Base-by-base conservation (phyloP, 2,329 filamentous ascomycete species). In the Orbilia blumenaviensis region DNA sequence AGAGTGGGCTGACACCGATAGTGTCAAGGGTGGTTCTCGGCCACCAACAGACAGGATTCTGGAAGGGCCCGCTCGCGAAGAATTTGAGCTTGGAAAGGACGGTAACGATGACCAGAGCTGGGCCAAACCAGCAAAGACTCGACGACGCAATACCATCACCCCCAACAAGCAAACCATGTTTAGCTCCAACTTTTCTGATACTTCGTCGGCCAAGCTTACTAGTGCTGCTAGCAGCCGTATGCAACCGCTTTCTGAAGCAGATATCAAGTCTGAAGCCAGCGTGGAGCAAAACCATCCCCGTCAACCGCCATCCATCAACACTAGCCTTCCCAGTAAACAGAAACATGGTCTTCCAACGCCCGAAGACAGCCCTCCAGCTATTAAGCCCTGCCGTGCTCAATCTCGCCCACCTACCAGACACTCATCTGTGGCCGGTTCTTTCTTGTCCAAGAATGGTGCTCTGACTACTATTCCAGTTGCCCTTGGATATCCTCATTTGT, bases 401-500 rank as follows among this genome's bases (percentile, higher is more conserved):
- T 68, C 71, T 41, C 71, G 71, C n/a, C 71, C 71, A 38, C 46
- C 71, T 18, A 75, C 63, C 23, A 54, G 32, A 12, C 63, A 68
- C 34, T 74, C 69, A 14, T 75, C 71, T 27, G 38, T 61, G 14
- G 46, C 71, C n/a, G 50, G 46, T n/a, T 75, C 71, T 27, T 75
- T 75, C 41, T 12, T 64, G 14, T 58, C 52, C 32, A 63, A 61
- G 38, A 50, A 50, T 21, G 56, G 46, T 41, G 56, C 63, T 48
- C 34, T 75, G 25, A 68, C 71, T 16, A 75, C 71, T 12, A 62
- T 75, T 36, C 71, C 71, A 23, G 54, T 66, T 32, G 71, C 71
- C 42, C 71, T 75, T 48, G 78, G 78, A 41, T 79, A 79, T 12
- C 78, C 79, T 12, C 71, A 78, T 41, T 61, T 80, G n/a, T 79